These are phyloP conservation scores for Aspergillus phoenicis DNA, from an alignment of 2,329 filamentous ascomycete species.

Conservation along the genomic window DNA sequence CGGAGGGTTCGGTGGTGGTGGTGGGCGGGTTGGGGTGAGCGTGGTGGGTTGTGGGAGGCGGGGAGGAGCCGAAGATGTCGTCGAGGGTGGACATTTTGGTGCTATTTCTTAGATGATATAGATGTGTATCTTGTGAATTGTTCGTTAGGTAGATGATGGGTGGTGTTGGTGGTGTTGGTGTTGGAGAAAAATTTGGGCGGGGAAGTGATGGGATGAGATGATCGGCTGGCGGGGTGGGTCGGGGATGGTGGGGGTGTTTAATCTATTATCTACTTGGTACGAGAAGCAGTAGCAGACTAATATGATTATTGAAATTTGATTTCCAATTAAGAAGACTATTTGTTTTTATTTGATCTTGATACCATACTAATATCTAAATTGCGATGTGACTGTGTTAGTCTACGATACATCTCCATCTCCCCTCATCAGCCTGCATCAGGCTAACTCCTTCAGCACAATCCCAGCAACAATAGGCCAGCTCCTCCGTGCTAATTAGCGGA, in stretches of 20 bases:
- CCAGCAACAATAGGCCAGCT: too few species aligned
- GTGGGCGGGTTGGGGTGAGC: background rate
- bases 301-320: too few species aligned
- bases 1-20: conserved; percentile 55
- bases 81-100: conserved; percentile 34
- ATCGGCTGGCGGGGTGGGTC: background rate
- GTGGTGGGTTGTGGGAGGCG: conserved; percentile 16
- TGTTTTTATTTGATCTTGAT: too few species aligned
- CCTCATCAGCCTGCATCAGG: too few species aligned
- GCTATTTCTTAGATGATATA: conserved; percentile 7
- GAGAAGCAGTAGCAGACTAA: too few species aligned
- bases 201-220: background rate
- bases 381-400: too few species aligned
- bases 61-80: conserved; percentile 48
- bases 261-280: background rate
- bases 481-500: too few species aligned
- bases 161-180: background rate
- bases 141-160: background rate
- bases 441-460: too few species aligned
- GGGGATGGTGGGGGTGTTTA: too few species aligned
- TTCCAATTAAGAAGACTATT: too few species aligned
- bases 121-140: background rate
- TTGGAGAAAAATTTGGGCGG: background rate
- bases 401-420: too few species aligned
- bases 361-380: too few species aligned